These are phyloP conservation scores for Geosmithia morbida DNA, from an alignment of 2,329 filamentous ascomycete species.

Conservation along the genomic window DNA sequence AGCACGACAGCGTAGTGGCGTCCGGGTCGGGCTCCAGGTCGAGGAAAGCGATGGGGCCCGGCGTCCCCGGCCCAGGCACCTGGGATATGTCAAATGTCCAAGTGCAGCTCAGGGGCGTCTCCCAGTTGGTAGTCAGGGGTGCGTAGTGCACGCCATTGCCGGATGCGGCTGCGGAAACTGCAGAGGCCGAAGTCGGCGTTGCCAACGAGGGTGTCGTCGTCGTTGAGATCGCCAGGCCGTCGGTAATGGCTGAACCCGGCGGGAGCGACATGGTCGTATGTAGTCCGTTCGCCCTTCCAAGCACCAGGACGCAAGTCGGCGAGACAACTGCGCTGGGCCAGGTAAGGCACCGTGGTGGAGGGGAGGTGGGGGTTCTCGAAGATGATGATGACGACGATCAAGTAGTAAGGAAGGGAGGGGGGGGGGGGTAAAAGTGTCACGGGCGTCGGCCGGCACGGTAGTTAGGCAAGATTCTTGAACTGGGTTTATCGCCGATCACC, in stretches of 20 bases:
- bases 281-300: background rate
- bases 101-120: conserved; percentile 18
- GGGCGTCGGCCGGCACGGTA: background rate
- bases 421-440: background rate
- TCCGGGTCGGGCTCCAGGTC: conserved; percentile 19
- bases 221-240: background rate
- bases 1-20: conserved; percentile 22
- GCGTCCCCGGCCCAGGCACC: conserved; percentile 7
- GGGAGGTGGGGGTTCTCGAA: no score
- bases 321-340: background rate
- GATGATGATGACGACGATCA: background rate
- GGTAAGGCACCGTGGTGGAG: background rate
- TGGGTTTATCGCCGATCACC: background rate
- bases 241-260: background rate
- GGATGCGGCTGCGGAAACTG: background rate
- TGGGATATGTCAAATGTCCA: conserved; percentile 21
- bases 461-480: background rate
- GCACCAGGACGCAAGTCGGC: background rate
- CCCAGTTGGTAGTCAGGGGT: conserved; percentile 23
- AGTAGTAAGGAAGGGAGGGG: background rate
- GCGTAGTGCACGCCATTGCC: conserved; percentile 7
- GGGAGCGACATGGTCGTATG: background rate
- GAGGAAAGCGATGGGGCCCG: conserved; percentile 18
- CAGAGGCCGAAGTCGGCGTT: background rate
- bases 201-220: background rate